Evolutionary conservation across 495 filamentous ascomycete species (phyloP), one percentile per base, ranked within the genome.

Genomic region (Neurospora sp.): DNA sequence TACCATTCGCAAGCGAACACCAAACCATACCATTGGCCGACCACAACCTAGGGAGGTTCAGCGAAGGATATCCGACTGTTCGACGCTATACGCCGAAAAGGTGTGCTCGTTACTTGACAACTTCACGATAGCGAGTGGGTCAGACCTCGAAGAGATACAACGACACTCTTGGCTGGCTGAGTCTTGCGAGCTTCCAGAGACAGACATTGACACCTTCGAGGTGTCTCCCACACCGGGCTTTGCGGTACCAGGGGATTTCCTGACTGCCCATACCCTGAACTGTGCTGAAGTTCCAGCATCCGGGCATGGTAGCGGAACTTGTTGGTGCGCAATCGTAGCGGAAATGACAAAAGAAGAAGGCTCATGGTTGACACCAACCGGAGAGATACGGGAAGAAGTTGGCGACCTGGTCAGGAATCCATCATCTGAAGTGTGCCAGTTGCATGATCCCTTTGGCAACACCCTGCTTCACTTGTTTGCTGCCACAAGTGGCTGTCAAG

Each of bases 391-490:
- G 31, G 71, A 48, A 1, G 71, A 71, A 20, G 77, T 73, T 39
- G 16, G 69, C 66, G 72, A 72, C 71, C 73, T 80, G 41, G 74
- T 76, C 69, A 39, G 66, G 1, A 69, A 80, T 69, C 72, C 80
- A 5, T 73, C 75, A 0, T 72, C 80, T 31, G 72, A 69, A 18
- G 74, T 75, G 12, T 41, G 79, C 54, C 27, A 35, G 23, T 72
- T 77, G 10, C 71, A 42, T 10, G 85, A 87, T 69, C 35, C 66
- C 14, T 86, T 85, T 71, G 82, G 83, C 0, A 86, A 87, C 74
- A 86, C 84, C 0, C 72, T 77, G 1, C 79, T 87, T 12, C 85
- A 86, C 72, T 72, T 81, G 41, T 77, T 86, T 40, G 83, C 84
- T 39, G 76, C 81, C 9, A 71, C 76, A 4, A 76, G 78, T 10